Evolutionary conservation across 805 yeast genomes (phyloP), one percentile per base, ranked within the genome.

Genomic region (Candida loeiensis): DNA sequence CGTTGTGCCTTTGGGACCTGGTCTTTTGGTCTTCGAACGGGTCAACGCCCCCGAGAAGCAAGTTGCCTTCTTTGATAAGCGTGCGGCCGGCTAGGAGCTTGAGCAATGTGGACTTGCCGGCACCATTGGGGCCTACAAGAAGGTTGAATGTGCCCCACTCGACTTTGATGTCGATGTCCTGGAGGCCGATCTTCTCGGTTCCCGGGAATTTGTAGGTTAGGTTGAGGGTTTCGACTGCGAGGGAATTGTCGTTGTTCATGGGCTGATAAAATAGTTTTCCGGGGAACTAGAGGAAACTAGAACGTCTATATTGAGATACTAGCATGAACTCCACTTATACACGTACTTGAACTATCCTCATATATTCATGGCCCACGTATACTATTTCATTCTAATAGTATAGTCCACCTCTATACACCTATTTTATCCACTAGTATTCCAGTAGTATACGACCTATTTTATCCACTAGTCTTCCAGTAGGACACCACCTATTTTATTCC

Each of bases 91-190:
- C 95, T 14, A 93, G 66, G 13, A 93, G 75, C 56, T 80, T 79
- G 47, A 93, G 69, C 31, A 93, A 59, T 0, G 99, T 93, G 1
- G 96, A 86, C 59, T 93, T 93, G 4, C 99, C 98, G 1, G 99
- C 98, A 14, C 99, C 99, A 53, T 90, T 90, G 9, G 98, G 95
- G 0, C 99, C 99, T 17, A 93, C 73, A 6, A 93, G 61, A 25
- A 93, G 66, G 8, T 90, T 79, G 44, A 96, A 74, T 1, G 91
- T 76, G 5, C 84, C 80, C 73, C 84, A 77, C 1, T 82, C 79
- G 15, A 93, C 71, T 9, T 66, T 49, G 29, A 93, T 54, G 26
- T 71, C 68, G 45, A 91, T 74, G 34, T 85, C 71, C 21, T 74
- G 73, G 12, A 93, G 67, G 0, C 96, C 95, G 2, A 85, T 75